Percentiles rank a stretch among this genome's conserved stretches.
phyloP scores from a whole-genome alignment of 192 early-diverging fungal species.

The Coemansia sp. region DNA sequence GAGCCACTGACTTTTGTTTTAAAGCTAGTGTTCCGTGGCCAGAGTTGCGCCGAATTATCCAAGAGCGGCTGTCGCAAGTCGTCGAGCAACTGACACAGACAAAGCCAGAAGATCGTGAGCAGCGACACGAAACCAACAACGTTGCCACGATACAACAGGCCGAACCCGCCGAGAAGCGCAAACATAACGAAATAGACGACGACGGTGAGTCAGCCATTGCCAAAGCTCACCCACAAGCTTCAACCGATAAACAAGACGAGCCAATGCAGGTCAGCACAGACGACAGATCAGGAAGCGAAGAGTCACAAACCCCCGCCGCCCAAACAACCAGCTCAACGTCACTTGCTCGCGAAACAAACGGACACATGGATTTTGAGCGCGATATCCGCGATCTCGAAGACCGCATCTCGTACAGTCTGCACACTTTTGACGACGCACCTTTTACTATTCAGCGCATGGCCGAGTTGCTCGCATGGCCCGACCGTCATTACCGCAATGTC shows the following conservation, averaged over 20 bases:
- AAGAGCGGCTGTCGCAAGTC: constrained; percentile 33
- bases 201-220: neutral
- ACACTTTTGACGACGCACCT: constrained; percentile 47
- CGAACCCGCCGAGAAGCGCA: constrained; percentile 1
- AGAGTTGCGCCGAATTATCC: constrained; percentile 35
- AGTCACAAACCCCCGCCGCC: neutral
- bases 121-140: neutral
- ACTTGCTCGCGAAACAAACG: constrained; percentile 4
- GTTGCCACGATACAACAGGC: neutral
- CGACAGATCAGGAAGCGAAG: neutral
- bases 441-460: constrained; percentile 52
- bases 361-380: neutral
- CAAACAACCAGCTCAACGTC: neutral
- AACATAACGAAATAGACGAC: constrained; percentile 3
- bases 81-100: constrained; percentile 20
- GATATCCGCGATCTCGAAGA: constrained; percentile 40
- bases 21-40: constrained; percentile 36
- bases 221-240: neutral
- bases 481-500: constrained; percentile 41
- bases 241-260: neutral
- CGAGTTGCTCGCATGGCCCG: constrained; percentile 42
- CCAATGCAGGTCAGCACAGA: neutral
- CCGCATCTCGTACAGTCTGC: constrained; percentile 39
- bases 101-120: constrained; percentile 4
- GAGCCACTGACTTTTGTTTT: neutral